Conservation (phyloP, 1,139 yeast genomes). For the Candida gigantensis region DNA sequence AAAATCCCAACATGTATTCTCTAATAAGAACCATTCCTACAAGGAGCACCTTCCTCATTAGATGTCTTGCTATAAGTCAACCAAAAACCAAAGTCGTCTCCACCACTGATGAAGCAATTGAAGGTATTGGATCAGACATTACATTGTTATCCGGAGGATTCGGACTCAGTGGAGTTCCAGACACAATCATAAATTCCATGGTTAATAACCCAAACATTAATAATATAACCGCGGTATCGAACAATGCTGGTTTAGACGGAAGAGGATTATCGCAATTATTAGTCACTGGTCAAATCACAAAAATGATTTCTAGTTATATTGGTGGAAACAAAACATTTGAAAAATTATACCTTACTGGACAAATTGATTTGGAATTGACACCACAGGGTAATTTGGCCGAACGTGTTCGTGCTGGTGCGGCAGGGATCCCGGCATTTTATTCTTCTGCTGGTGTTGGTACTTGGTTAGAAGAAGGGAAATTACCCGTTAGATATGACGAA, state of each 20-base stretch:
- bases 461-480: constrained; percentile 50
- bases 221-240: constrained; percentile 48
- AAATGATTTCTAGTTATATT: constrained; percentile 49
- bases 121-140: constrained; percentile 31
- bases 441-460: constrained; percentile 54
- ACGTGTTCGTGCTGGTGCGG: constrained; percentile 50
- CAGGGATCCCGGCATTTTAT: constrained; percentile 53
- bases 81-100: constrained; percentile 22
- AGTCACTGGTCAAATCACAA: constrained; percentile 43
- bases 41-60: constrained; percentile 6
- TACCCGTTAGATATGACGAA: constrained; percentile 42
- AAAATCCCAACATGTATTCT: no score
- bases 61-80: constrained; percentile 10
- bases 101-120: constrained; percentile 31
- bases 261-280: constrained; percentile 45
- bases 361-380: constrained; percentile 46
- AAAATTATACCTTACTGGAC: constrained; percentile 40
- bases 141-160: constrained; percentile 49
- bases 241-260: constrained; percentile 52
- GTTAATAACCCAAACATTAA: constrained; percentile 29
- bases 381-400: constrained; percentile 57
- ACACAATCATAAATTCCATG: constrained; percentile 43
- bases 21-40: constrained; percentile 5
- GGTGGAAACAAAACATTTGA: constrained; percentile 50
- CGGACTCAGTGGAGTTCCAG: constrained; percentile 51